A percentile compares a stretch with the other conserved stretches of the same genome.
Conservation (phyloP, 2,329 filamentous ascomycete genomes). For the Magnaporthiopsis incrustans region DNA sequence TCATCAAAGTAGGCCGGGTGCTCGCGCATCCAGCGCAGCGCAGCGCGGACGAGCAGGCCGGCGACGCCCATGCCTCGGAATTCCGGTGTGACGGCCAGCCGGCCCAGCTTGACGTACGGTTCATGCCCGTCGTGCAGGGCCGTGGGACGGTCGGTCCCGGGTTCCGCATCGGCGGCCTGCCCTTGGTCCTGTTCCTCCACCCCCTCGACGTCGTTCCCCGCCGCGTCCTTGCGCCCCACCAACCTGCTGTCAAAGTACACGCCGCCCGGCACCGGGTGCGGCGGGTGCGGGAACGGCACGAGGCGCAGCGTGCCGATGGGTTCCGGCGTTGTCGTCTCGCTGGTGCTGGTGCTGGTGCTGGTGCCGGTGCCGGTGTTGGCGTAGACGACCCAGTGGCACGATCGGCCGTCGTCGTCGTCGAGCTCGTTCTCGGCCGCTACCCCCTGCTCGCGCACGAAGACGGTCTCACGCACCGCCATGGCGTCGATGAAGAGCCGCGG, state of each 20-base stretch:
- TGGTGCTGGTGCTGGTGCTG: constrained; percentile 46
- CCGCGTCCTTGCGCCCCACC: constrained; percentile 10
- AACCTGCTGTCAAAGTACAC: constrained; percentile 38
- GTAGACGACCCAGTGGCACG: constrained; percentile 86
- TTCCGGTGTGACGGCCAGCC: constrained; percentile 60
- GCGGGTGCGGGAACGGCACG: constrained; percentile 69
- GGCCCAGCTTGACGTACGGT: constrained; percentile 74
- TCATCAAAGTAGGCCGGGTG: constrained; percentile 49
- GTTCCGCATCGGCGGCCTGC: constrained; percentile 12
- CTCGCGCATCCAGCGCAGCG: constrained; percentile 56
- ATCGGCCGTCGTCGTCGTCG: constrained; percentile 70
- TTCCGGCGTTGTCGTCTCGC: constrained; percentile 32
- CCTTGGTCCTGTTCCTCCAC: constrained; percentile 9
- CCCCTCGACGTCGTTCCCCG: constrained; percentile 15
- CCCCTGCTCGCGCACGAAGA: constrained; percentile 54
- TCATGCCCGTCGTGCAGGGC: constrained; percentile 54
- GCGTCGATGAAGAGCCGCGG: constrained; percentile 53
- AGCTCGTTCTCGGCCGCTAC: constrained; percentile 61
- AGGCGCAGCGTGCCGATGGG: constrained; percentile 72
- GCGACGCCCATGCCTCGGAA: constrained; percentile 61
- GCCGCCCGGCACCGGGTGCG: constrained; percentile 49
- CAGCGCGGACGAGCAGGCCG: constrained; percentile 56
- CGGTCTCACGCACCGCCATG: constrained; percentile 52
- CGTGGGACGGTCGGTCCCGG: constrained; percentile 33
- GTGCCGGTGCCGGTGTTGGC: constrained; percentile 42